These are phyloP conservation scores for Rhizophlyctis rosea DNA, from an alignment of 192 early-diverging fungal genomes.

Conservation along the genomic window DNA sequence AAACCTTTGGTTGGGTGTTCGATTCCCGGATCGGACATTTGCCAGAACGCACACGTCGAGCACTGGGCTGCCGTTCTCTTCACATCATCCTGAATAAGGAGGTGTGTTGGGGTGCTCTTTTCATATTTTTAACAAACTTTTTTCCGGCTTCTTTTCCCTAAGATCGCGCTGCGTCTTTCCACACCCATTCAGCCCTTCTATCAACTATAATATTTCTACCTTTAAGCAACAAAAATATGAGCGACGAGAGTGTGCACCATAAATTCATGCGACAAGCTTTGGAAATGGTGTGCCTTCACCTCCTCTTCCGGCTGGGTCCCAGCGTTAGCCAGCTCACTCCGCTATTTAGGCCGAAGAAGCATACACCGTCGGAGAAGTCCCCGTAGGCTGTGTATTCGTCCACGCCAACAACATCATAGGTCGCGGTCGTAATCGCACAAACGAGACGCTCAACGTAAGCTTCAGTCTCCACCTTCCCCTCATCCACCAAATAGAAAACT, in stretches of 20 bases:
- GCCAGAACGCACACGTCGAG: too few species aligned
- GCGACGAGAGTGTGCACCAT: not conserved
- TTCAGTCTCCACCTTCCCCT: not conserved
- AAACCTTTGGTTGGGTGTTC: too few species aligned
- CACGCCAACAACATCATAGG: constrained; percentile 63
- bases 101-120: too few species aligned
- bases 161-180: too few species aligned
- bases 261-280: not conserved
- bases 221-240: not conserved
- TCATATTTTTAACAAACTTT: too few species aligned
- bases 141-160: too few species aligned
- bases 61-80: too few species aligned
- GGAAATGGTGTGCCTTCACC: not conserved
- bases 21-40: too few species aligned
- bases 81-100: too few species aligned
- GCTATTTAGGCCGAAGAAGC: constrained; percentile 73
- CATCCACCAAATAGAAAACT: not conserved
- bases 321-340: not conserved
- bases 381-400: constrained; percentile 95
- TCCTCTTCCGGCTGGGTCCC: not conserved
- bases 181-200: too few species aligned
- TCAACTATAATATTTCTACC: not conserved
- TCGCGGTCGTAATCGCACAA: constrained; percentile 83
- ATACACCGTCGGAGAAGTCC: constrained; percentile 77
- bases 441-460: constrained; percentile 78